Evolutionary conservation across 108 stramenopile genomes (phyloP).

Genomic region (Nitzschia putrida): DNA sequence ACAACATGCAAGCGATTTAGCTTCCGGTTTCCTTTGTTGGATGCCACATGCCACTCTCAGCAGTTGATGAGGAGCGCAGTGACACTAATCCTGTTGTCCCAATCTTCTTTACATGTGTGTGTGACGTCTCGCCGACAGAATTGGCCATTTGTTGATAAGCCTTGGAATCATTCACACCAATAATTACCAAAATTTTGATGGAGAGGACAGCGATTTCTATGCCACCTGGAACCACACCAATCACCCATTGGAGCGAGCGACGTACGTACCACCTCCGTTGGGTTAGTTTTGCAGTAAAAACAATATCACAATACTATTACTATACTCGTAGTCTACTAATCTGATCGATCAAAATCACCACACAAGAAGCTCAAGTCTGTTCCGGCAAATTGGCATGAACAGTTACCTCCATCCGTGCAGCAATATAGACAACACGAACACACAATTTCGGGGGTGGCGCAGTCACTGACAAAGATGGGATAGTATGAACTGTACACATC

Average conservation of each 20-base stretch:
- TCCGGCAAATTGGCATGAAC: conserved; percentile 26
- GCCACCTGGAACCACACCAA: too few relatives aligned
- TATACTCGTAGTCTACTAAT: not conserved
- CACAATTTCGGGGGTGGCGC: conserved; percentile 17
- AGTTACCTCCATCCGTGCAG: conserved; percentile 24
- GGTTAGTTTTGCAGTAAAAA: too few relatives aligned
- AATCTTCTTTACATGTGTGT: too few relatives aligned
- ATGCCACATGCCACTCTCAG: too few relatives aligned
- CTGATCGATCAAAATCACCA: conserved; percentile 10
- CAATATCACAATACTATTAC: not conserved
- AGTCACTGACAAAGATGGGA: conserved; percentile 31
- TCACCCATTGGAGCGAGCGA: too few relatives aligned
- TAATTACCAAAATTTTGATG: too few relatives aligned
- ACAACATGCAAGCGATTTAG: too few relatives aligned
- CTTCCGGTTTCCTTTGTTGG: too few relatives aligned
- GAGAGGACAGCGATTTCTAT: too few relatives aligned
- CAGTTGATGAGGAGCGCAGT: too few relatives aligned
- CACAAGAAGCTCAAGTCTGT: conserved; percentile 29
- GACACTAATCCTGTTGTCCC: too few relatives aligned
- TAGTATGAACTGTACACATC: conserved; percentile 13
- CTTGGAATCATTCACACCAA: not conserved
- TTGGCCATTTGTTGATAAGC: not conserved
- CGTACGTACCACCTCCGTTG: too few relatives aligned
- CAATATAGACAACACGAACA: conserved; percentile 41
- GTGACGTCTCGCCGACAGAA: not conserved